Base-by-base conservation (phyloP, 306 rosid genomes). In the Fagus crenata region DNA sequence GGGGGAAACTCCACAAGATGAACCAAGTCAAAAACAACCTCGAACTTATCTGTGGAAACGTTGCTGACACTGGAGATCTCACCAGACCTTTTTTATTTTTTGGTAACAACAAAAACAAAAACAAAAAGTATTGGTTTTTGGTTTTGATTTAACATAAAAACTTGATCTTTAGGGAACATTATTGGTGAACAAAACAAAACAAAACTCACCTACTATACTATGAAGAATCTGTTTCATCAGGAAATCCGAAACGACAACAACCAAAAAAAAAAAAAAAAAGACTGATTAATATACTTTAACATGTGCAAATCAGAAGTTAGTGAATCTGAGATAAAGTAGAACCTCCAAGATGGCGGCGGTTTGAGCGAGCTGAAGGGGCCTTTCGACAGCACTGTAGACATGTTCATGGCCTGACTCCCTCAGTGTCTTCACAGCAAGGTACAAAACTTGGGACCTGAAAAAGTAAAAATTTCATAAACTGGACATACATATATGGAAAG, bases 261-360 rank as follows among this genome's bases (percentile, higher is more conserved):
- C 14, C 1, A 0, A 37, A 67, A n/a, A n/a, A n/a, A n/a, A n/a
- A n/a, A 61, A n/a, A 35, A 74, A 81, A 39, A 22, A 65, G 80
- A 67, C 6, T 18, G 14, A 74, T 49, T 65, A 56, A 69, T 28
- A 73, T 14, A 37, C 31, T 7, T 2, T 11, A 53, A 37, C 74
- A 46, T 18, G 43, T 46, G 18, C 17, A 40, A 13, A 68, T 35
- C 15, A 67, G 12, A 39, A 67, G 14, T 12, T 6, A 35, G 41
- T 6, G 13, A 36, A 67, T 67, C 71, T 39, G 71, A 39, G 15
- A n/a, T 1, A 7, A 56, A 15, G 3, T 75, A 49, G 18, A 60
- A 91, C 97, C 96, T 95, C 97, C 76, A 90, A 51, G 46, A 88
- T 69, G 43, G 99, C 97, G 54, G 96, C 93, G 15, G 97, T 78